Evolutionary conservation across 2,329 filamentous ascomycete genomes (phyloP).

Genomic region (Alternaria angustiovoidea): DNA sequence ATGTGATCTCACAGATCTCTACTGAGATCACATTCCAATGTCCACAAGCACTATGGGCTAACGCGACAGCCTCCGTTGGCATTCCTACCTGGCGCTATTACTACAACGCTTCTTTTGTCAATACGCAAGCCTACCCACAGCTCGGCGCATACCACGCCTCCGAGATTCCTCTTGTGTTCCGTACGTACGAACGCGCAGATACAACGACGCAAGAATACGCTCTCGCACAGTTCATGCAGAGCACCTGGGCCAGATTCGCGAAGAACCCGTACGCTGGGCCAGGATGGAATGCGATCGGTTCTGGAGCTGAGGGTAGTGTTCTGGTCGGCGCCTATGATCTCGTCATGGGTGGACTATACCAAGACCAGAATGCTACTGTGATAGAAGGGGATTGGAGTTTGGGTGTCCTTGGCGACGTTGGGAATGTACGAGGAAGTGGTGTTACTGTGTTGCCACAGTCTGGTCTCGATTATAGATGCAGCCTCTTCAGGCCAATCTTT

Average conservation of each 20-base stretch:
- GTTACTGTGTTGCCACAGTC: constrained; percentile 28
- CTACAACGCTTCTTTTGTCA: constrained; percentile 42
- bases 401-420: constrained; percentile 29
- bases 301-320: constrained; percentile 20
- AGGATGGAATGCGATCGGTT: constrained; percentile 34
- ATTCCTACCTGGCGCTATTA: constrained; percentile 40
- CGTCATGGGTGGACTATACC: constrained; percentile 13
- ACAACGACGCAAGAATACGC: constrained; percentile 31
- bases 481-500: constrained; percentile 23
- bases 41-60: constrained; percentile 31
- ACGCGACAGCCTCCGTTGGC: constrained; percentile 30
- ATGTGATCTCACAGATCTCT: constrained; percentile 26
- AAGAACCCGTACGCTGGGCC: constrained; percentile 36
- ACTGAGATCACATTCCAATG: constrained; percentile 33
- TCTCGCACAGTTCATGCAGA: constrained; percentile 29
- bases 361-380: constrained; percentile 5
- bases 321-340: constrained; percentile 24
- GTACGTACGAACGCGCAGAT: constrained; percentile 26
- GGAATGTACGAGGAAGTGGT: constrained; percentile 23
- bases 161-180: constrained; percentile 36
- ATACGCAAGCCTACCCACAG: constrained; percentile 24
- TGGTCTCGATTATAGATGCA: constrained; percentile 24
- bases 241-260: constrained; percentile 40
- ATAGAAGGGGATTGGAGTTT: constrained; percentile 25
- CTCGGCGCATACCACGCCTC: constrained; percentile 33